A percentile compares a stretch with the other conserved stretches of the same genome.
Evolutionary conservation across 176 grass and related monocot species (phyloP).

Genomic region (Oryza coarctata): DNA sequence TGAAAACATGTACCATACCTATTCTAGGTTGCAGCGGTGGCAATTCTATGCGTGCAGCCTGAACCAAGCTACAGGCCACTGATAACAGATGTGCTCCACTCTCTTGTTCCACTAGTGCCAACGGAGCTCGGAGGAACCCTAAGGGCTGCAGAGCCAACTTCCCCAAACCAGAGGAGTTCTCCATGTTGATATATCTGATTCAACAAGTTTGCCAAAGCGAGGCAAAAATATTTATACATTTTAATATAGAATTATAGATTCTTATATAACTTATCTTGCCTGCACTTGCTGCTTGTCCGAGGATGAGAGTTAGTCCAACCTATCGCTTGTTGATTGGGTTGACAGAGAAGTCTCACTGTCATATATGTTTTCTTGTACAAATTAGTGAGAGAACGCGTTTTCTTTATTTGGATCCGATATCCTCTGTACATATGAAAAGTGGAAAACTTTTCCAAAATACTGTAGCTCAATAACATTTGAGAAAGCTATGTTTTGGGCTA

Average conservation of each 20-base stretch:
- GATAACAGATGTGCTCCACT: conserved; percentile 96
- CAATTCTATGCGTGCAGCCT: conserved; percentile 84
- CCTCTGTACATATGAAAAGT: conserved; percentile 28
- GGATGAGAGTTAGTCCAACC: conserved; percentile 29
- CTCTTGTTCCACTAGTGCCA: conserved; percentile 86
- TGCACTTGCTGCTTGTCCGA: conserved; percentile 7
- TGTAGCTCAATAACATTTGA: conserved; percentile 25
- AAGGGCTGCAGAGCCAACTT: conserved; percentile 49
- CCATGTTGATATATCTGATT: conserved; percentile 32
- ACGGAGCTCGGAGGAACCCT: conserved; percentile 84
- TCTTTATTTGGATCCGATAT: conserved; percentile 31
- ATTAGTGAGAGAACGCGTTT: conserved; percentile 21
- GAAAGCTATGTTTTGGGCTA: neutral
- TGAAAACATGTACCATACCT: neutral
- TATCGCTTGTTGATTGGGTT: neutral
- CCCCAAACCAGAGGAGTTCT: conserved; percentile 31
- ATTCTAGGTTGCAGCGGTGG: conserved; percentile 91
- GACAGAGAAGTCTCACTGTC: conserved; percentile 36
- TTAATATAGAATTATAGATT: conserved; percentile 1
- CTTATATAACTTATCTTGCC: conserved; percentile 31
- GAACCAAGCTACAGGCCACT: conserved; percentile 96
- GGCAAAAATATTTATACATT: neutral
- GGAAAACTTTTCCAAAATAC: conserved; percentile 17
- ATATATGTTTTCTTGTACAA: conserved; percentile 36
- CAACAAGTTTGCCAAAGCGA: neutral